Evolutionary conservation across 441 rosid species (phyloP), one percentile per base, ranked within the genome.

Genomic region (Aleurites moluccanus): DNA sequence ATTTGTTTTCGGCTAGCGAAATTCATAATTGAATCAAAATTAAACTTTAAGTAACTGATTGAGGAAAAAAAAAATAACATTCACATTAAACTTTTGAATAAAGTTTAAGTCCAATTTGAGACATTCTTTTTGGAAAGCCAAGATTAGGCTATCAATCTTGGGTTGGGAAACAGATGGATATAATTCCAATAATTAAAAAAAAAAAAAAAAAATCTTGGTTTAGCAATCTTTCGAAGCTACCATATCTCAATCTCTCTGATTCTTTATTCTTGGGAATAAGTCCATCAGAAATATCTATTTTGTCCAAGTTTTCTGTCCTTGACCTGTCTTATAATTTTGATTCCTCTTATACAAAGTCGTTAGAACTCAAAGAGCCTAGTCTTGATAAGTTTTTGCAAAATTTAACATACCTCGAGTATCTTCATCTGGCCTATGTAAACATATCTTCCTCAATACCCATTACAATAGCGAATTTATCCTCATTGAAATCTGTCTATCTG

Each of bases 231-330:
- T 75, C 77, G 0, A 52, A 35, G 38, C 38, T 4, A 35, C 4
- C 38, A 35, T 35, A 35, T 35, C 38, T 35, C 38, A 35, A 35
- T 35, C 38, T 35, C 38, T 35, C 38, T 35, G 38, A 35, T 35
- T 35, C 38, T 35, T 35, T 35, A 4, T 35, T 35, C 72, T 53
- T 64, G 13, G 81, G 81, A 21, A 73, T 49, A 14, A 40, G 68
- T 16, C 73, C 67, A 6, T 15, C 64, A 2, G 64, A 70, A 2
- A 38, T 78, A 1, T 6, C 66, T 6, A 4, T 28, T 28, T 73
- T 78, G 18, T 35, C 79, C 47, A 63, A 10, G 16, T 72, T 81
- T 56, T 49, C n/a, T 47, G n/a, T 28, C 2, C 75, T 78, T 35
- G 81, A 79, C 25, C 42, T 79, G 11, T 74, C 75, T 52, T 9